Evolutionary conservation across 192 early-diverging fungal species (phyloP).

Genomic region (Bifiguratus adelaidae): DNA sequence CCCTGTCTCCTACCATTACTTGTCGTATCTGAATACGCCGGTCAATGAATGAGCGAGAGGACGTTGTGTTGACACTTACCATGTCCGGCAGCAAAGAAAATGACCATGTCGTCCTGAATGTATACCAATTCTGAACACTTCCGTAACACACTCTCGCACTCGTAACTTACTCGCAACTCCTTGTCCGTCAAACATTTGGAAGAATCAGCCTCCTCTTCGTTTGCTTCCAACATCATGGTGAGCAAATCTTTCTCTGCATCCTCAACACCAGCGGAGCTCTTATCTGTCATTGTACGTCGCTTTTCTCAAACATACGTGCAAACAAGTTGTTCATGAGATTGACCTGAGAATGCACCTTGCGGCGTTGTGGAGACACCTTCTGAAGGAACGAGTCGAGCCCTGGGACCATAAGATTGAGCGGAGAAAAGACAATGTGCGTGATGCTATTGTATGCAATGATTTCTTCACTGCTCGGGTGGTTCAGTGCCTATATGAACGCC

Average conservation of each 20-base stretch:
- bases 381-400: slow-evolving; percentile 26
- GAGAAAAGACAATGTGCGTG: neutral
- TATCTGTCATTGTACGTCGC: slow-evolving; percentile 9
- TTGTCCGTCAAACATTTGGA: slow-evolving; percentile 1
- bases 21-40: no score
- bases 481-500: neutral
- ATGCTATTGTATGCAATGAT: neutral
- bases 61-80: no score
- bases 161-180: slow-evolving; percentile 12
- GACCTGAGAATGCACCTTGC: slow-evolving; percentile 18
- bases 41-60: no score
- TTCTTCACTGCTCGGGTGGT: neutral
- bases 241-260: slow-evolving; percentile 23
- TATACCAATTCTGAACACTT: no score
- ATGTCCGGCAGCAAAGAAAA: no score
- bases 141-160: no score
- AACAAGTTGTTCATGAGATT: slow-evolving; percentile 15
- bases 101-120: no score
- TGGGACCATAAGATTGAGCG: slow-evolving; percentile 34
- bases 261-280: slow-evolving; percentile 15
- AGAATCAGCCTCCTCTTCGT: slow-evolving; percentile 27
- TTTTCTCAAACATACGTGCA: slow-evolving; percentile 23
- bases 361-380: slow-evolving; percentile 13
- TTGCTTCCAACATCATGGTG: slow-evolving; percentile 43
- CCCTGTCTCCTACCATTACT: no score